A percentile compares a stretch with the other conserved stretches of the same genome.
phyloP scores from a whole-genome alignment of 306 rosid genomes.

The Calophaca sinica region DNA sequence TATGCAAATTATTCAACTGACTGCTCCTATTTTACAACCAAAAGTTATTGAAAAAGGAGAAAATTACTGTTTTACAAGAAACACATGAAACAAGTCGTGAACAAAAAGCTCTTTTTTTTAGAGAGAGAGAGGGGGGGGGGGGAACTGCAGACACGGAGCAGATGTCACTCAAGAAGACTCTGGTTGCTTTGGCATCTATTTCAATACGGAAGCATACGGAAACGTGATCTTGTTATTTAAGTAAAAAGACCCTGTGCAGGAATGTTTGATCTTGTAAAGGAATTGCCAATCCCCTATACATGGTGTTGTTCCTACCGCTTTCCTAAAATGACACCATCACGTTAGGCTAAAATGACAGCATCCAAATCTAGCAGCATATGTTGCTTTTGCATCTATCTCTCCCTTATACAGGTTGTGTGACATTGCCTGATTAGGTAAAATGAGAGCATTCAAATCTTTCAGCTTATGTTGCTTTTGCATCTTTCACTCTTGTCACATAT shows the following conservation, averaged over 20 bases:
- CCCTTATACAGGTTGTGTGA: background rate
- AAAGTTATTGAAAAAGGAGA: constrained; percentile 9
- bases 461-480: constrained; percentile 23
- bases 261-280: background rate
- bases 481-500: background rate
- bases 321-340: background rate
- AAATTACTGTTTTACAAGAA: background rate
- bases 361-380: constrained; percentile 12
- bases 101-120: background rate
- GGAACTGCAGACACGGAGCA: background rate
- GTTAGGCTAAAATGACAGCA: background rate
- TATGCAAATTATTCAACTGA: no score
- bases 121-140: no score
- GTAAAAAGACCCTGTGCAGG: no score
- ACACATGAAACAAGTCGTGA: background rate
- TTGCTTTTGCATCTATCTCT: constrained; percentile 12
- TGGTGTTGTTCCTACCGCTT: background rate
- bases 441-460: constrained; percentile 7
- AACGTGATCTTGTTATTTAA: no score
- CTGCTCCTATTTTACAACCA: no score
- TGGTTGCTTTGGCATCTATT: background rate
- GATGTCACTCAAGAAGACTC: background rate
- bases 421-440: constrained; percentile 24
- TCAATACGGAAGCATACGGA: background rate
- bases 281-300: background rate